Evolutionary conservation across 2,329 filamentous ascomycete genomes (phyloP).

Genomic region (Hypoxylon sp.): DNA sequence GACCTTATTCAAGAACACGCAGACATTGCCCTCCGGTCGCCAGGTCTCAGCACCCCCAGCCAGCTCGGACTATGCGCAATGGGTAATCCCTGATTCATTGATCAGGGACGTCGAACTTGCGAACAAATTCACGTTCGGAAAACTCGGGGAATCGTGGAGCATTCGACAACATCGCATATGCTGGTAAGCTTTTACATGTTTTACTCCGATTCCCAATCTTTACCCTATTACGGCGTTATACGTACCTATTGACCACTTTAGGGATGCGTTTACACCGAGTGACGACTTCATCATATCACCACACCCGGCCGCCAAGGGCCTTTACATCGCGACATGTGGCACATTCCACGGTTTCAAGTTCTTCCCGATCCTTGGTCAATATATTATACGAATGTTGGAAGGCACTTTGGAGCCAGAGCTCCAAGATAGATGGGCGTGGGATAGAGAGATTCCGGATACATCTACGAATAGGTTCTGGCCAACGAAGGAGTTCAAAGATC

Average conservation of each 20-base stretch:
- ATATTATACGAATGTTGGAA: slow-evolving; percentile 70
- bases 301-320: slow-evolving; percentile 63
- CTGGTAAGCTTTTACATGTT: slow-evolving; percentile 66
- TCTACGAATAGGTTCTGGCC: slow-evolving; percentile 70
- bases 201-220: background rate
- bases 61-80: slow-evolving; percentile 72
- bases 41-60: slow-evolving; percentile 70
- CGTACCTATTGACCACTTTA: slow-evolving; percentile 50
- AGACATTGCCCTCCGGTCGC: slow-evolving; percentile 66
- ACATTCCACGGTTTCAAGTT: slow-evolving; percentile 80
- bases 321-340: slow-evolving; percentile 75
- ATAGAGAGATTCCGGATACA: slow-evolving; percentile 70
- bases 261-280: slow-evolving; percentile 75
- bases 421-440: slow-evolving; percentile 68
- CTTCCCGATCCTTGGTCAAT: slow-evolving; percentile 74
- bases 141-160: slow-evolving; percentile 68
- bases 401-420: slow-evolving; percentile 61
- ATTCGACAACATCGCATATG: slow-evolving; percentile 75
- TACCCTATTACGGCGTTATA: background rate
- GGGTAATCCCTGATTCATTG: slow-evolving; percentile 69
- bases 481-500: slow-evolving; percentile 69
- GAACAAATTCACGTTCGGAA: slow-evolving; percentile 72
- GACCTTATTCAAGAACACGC: slow-evolving; percentile 71
- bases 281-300: slow-evolving; percentile 75
- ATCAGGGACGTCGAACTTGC: slow-evolving; percentile 72